Conservation (phyloP, 2,329 filamentous ascomycete genomes). For the Botryosphaeria dothidea region DNA sequence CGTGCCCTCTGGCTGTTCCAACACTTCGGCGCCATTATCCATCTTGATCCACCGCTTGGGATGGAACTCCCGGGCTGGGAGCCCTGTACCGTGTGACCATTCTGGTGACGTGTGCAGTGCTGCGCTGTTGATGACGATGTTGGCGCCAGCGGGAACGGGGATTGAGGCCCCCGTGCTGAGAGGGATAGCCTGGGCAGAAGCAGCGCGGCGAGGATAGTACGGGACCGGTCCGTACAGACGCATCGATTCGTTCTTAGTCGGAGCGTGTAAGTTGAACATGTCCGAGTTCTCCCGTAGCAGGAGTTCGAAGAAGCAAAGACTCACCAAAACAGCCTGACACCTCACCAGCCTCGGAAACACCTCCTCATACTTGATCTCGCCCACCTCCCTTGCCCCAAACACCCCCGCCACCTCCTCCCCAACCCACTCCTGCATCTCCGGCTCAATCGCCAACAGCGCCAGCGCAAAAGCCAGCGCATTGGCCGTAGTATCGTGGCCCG, state of each 20-base stretch:
- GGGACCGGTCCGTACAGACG: constrained; percentile 44
- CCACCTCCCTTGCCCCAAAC: constrained; percentile 20
- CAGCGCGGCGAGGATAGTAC: constrained; percentile 37
- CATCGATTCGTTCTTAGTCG: constrained; percentile 41
- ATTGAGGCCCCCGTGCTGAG: constrained; percentile 24
- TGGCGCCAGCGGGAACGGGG: constrained; percentile 34
- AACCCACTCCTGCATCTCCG: constrained; percentile 49
- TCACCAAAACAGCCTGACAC: constrained; percentile 37
- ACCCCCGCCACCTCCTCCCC: constrained; percentile 40
- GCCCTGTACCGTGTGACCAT: constrained; percentile 27
- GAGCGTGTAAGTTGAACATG: not conserved
- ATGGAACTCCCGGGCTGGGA: constrained; percentile 39
- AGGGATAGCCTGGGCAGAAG: constrained; percentile 20
- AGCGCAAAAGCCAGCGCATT: constrained; percentile 47
- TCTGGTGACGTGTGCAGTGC: constrained; percentile 28
- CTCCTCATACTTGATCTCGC: constrained; percentile 32
- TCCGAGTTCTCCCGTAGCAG: not conserved
- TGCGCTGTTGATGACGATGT: constrained; percentile 38
- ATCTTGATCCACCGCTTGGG: constrained; percentile 44
- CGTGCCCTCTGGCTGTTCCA: constrained; percentile 33
- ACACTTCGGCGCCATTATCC: constrained; percentile 19
- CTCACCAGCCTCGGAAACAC: constrained; percentile 45
- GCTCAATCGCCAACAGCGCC: constrained; percentile 47
- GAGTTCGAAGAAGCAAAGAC: not conserved
- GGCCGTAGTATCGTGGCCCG: constrained; percentile 55